phyloP scores from a whole-genome alignment of 1,284 basidiomycete genomes.

The Apiotrichum akiyoshidainum region DNA sequence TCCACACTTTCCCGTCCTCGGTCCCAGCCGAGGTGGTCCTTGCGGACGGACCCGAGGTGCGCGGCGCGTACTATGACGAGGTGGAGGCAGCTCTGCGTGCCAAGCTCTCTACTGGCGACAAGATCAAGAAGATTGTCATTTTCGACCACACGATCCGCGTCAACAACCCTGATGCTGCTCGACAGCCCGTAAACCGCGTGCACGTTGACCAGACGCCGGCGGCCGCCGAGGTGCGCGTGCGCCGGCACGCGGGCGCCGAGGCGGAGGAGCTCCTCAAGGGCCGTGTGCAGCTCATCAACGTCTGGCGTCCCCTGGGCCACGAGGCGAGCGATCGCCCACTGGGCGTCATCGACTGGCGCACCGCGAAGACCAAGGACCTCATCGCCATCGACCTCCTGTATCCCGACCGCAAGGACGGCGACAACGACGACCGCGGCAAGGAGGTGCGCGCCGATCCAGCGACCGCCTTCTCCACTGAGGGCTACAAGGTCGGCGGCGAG shows the following conservation, averaged over 20 bases:
- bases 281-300: conserved; percentile 25
- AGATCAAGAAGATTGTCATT: conserved; percentile 11
- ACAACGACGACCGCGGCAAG: conserved; percentile 21
- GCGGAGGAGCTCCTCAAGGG: conserved; percentile 19
- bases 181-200: conserved; percentile 19
- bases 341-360: conserved; percentile 22
- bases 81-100: conserved; percentile 15
- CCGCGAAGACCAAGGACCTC: conserved; percentile 10
- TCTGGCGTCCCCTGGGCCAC: conserved; percentile 21
- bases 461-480: conserved; percentile 4
- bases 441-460: conserved; percentile 6
- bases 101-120: conserved; percentile 12
- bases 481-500: conserved; percentile 19
- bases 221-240: conserved; percentile 16
- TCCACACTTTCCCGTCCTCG: conserved; percentile 16
- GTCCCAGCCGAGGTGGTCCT: conserved; percentile 11
- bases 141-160: conserved; percentile 26
- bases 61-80: conserved; percentile 17
- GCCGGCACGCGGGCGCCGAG: conserved; percentile 14
- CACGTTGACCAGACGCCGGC: conserved; percentile 24
- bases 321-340: conserved; percentile 15
- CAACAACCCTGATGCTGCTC: conserved; percentile 12
- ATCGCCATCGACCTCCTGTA: conserved; percentile 18
- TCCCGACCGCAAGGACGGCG: conserved; percentile 10
- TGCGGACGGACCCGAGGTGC: conserved; percentile 11